Base-by-base conservation (phyloP, 306 rosid genomes). In the Spatholobus suberectus region DNA sequence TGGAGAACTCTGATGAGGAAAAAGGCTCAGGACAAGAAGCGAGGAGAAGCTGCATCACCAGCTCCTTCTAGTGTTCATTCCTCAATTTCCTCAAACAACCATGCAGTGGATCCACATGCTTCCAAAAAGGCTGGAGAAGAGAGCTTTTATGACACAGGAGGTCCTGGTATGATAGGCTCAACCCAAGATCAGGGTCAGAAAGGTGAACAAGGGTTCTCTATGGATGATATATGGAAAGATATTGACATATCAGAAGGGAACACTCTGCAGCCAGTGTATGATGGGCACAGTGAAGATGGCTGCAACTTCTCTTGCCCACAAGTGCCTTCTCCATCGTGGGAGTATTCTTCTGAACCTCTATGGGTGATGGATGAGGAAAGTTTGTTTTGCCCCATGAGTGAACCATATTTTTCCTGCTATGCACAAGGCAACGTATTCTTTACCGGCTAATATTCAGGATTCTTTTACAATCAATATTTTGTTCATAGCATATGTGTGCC, bases 1-100 rank as follows among this genome's bases (percentile, higher is more conserved):
- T 96, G 98, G 97, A 93, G 99, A 80, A 96, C 98, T 23, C 92
- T 89, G 77, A 91, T 88, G 99, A 94, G 99, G 85, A 96, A 96
- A 86, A 81, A 88, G 76, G 97, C 97, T 0, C 97, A 92, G 17
- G 98, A 94, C 81, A 89, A 91, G 65, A 96, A 89, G 84, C 73
- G 55, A 18, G 84, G 54, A 20, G 18, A 62, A 11, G 34, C 84
- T 37, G 76, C 85, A 41, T 62, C 90, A 10, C 65, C 91, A 6
- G 41, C 80, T 6, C 82, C 92, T 1, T 86, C 90, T 0, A 76
- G 83, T 13, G 84, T 80, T 24, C 68, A 67, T 32, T 94, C 90
- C 15, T 85, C 93, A 17, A 10, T 24, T 23, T 75, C 90, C 29
- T 87, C 93, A 75, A 89, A 86, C 82, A 89, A 89, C 59, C 90